Percentiles rank a stretch among this genome's conserved stretches.
Conservation (phyloP, 2,329 filamentous ascomycete genomes). For the Monilinia polystroma region DNA sequence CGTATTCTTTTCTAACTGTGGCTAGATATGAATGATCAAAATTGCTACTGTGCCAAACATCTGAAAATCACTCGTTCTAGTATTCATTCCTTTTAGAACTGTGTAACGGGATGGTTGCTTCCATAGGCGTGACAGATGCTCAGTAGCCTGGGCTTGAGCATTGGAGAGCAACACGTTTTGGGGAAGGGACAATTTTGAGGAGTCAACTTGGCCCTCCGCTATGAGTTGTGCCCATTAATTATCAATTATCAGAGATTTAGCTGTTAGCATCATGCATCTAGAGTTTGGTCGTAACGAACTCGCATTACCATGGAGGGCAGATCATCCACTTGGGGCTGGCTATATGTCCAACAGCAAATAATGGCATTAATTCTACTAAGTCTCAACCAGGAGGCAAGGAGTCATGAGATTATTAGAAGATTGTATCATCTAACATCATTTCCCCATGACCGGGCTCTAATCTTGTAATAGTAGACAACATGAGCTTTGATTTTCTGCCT, state of each 20-base stretch:
- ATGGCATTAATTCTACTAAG: fast-evolving
- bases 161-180: no score
- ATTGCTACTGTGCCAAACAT: not conserved
- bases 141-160: not conserved
- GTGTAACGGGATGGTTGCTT: not conserved
- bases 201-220: no score
- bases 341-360: not conserved
- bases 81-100: not conserved
- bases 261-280: not conserved
- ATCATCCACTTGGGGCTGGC: conserved; percentile 4
- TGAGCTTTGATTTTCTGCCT: not conserved
- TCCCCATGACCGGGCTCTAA: not conserved
- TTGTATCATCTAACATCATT: not conserved
- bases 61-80: not conserved
- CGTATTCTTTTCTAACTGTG: not conserved
- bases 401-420: no score
- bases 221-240: not conserved
- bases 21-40: no score
- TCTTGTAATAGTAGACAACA: not conserved
- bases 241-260: not conserved
- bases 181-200: not conserved
- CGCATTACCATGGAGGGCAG: not conserved
- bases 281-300: not conserved
- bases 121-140: not conserved
- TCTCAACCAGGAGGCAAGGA: no score